Evolutionary conservation across 2,329 filamentous ascomycete species (phyloP), one percentile per base, ranked within the genome.

Genomic region (Cytospora chrysosperma): DNA sequence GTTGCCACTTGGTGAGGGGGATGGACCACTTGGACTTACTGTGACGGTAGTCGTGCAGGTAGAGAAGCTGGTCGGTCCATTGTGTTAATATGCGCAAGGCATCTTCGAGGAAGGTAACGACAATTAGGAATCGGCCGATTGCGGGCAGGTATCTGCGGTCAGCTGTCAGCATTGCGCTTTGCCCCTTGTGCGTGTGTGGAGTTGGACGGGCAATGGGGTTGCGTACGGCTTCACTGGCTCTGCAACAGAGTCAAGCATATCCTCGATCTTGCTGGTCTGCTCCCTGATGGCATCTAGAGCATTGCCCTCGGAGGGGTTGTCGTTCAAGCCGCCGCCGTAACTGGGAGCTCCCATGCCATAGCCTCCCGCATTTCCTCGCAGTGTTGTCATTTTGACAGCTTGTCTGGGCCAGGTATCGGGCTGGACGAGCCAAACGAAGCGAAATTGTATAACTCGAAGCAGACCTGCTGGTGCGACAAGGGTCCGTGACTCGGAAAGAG

Each of bases 181-280:
- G 60, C 27, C 27, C 51, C 24, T 27, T 24, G 49, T 26, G 34
- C 24, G 27, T 53, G 26, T 24, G 43, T 15, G 19, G 24, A 50
- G 28, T 56, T 21, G 34, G 13, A 27, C 56, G 8, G 4, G 13
- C 30, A 63, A 56, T 30, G 62, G 67, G 59, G 64, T 65, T 65
- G 87, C 91, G 76, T 85, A 99, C 90, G 95, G 95, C 84, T 97
- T 98, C 70, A 98, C 79, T 56, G 95, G 95, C 74, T 97, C 94
- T 72, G 92, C 90, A 73, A 93, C 70, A 30, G 86, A 91, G 78
- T 98, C 95, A 74, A 99, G 79, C 75, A 91, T 80, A 75, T 99
- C 95, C 81, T 99, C 95, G 69, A 99, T 94, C 85, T 97, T 98
- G 88, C 91, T 97, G 58, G 95, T 99, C 78, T 98, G 93, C 76